Evolutionary conservation across 2,329 filamentous ascomycete genomes (phyloP), one percentile per base, ranked within the genome.

Genomic region (Ophiostoma ips): DNA sequence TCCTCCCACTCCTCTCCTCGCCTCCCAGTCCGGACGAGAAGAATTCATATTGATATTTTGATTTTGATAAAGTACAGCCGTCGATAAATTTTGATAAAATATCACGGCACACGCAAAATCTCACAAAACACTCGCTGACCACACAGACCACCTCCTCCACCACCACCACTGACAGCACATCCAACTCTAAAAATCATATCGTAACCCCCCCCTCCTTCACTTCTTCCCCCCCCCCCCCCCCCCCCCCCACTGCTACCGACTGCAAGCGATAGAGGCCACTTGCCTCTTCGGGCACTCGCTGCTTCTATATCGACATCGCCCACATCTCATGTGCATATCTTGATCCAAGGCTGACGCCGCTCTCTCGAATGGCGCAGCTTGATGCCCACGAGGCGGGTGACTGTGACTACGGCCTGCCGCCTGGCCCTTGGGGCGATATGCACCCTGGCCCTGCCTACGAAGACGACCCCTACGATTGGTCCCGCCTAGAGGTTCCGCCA

Each of bases 391-490:
- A 55, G 41, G 58, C 51, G 15, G 51, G 58, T 54, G 57, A 59
- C 44, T 56, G 54, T 46, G 30, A 34, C 5, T 34, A 34, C 33
- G 33, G 33, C 52, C 57, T 28, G 54, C 55, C 40, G 57, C 53
- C 53, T 51, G 56, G 28, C 57, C 16, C 43, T 45, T 33, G 57
- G 45, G 58, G 57, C 38, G 58, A 53, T 55, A 57, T 55, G 54
- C 54, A 55, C 50, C 47, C 54, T 41, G 24, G 8, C 24, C 5
- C 24, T 8, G 24, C 24, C 24, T 28, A 28, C 24, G 50, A 51
- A 45, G 52, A 57, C n/a, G n/a, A n/a, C n/a, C n/a, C n/a, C 43
- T 58, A 56, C 51, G 60, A 63, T 60, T 64, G 62, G 63, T 37
- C 56, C 48, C 47, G 53, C 50, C 55, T 51, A 46, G 51, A 58